Percentiles rank a stretch among this genome's conserved stretches.
These are phyloP conservation scores for Vaccinium macrocarpon DNA, from an alignment of 148 eudicot genomes.

Conservation along the genomic window DNA sequence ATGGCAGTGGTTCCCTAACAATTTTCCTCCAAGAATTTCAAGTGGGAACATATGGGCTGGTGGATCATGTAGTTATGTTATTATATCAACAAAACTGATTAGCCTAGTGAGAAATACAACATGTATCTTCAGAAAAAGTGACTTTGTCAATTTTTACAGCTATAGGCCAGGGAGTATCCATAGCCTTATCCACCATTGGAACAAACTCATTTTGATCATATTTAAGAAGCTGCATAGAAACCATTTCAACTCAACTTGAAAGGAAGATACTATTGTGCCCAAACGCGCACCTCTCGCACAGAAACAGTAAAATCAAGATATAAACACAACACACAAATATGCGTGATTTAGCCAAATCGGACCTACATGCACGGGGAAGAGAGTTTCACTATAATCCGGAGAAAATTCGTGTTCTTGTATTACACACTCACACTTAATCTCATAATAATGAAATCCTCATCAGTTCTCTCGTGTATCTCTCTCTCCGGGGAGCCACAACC, in stretches of 20 bases:
- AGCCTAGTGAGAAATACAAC: not conserved
- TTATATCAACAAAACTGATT: not conserved
- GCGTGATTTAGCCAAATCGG: no score
- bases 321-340: no score
- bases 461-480: no score
- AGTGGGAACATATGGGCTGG: not conserved
- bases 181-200: slow-evolving; percentile 35
- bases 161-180: slow-evolving; percentile 30
- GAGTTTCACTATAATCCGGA: no score
- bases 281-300: no score
- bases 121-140: slow-evolving; percentile 30
- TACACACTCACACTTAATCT: no score
- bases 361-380: no score
- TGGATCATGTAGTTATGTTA: not conserved
- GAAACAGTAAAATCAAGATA: no score
- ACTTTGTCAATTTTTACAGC: slow-evolving; percentile 19
- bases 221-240: slow-evolving; percentile 15
- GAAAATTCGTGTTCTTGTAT: no score
- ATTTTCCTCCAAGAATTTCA: not conserved
- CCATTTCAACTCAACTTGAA: not conserved
- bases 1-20: not conserved
- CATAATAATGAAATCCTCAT: no score
- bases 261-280: no score
- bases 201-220: slow-evolving; percentile 6
- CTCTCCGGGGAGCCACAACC: no score